Conservation (phyloP, 148 eudicot genomes). For the Fagopyrum tataricum region DNA sequence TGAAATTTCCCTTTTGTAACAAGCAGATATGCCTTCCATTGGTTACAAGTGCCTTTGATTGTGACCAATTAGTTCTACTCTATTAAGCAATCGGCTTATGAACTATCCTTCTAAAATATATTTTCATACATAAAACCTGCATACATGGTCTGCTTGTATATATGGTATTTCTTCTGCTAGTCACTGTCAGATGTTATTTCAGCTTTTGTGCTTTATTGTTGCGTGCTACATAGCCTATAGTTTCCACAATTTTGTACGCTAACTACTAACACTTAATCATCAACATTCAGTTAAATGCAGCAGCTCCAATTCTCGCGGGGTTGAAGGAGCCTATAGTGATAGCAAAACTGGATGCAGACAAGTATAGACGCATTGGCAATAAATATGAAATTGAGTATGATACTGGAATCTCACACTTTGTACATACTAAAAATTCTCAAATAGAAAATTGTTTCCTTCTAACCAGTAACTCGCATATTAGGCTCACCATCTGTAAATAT, state of each 20-base stretch:
- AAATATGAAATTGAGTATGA: slow-evolving; percentile 87
- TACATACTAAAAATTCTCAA: neutral
- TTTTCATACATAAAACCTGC: neutral
- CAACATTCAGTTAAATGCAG: slow-evolving; percentile 72
- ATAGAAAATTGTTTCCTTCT: neutral
- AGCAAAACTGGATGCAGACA: slow-evolving; percentile 89
- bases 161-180: slow-evolving; percentile 9
- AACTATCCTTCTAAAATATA: neutral
- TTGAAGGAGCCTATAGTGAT: slow-evolving; percentile 69
- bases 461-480: neutral
- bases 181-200: slow-evolving; percentile 44
- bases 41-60: neutral
- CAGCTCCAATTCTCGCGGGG: slow-evolving; percentile 75
- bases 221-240: neutral
- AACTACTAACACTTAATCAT: slow-evolving; percentile 27
- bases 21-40: neutral
- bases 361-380: slow-evolving; percentile 54
- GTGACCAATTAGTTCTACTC: neutral
- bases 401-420: neutral
- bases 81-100: neutral
- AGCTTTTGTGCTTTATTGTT: neutral
- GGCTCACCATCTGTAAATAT: neutral
- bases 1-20: too few species aligned
- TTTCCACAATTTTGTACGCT: slow-evolving; percentile 19
- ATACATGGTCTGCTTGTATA: neutral